These are phyloP conservation scores for Globisporangium paddicum DNA, from an alignment of 352 stramenopile species.

Conservation along the genomic window DNA sequence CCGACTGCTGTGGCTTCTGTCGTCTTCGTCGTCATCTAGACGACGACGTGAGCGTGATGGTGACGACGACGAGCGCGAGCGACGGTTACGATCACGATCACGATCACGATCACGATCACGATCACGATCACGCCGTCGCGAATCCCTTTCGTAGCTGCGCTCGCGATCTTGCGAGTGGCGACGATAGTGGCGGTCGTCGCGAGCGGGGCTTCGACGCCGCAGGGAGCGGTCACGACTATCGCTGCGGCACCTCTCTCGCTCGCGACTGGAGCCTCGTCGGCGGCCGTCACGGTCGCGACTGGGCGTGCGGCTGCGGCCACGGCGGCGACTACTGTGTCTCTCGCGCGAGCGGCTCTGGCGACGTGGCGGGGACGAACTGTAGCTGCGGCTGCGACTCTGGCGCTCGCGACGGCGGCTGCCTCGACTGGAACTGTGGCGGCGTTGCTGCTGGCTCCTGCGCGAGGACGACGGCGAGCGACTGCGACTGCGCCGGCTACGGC, in stretches of 20 bases:
- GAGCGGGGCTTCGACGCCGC: conserved; percentile 1
- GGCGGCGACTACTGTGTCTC: neutral
- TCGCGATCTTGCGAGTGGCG: neutral
- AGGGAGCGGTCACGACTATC: conserved; percentile 15
- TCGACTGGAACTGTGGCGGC: neutral
- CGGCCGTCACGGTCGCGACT: conserved; percentile 2
- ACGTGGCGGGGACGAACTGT: neutral
- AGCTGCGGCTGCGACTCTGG: conserved; percentile 12
- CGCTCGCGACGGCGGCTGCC: conserved; percentile 12
- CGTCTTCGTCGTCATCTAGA: neutral
- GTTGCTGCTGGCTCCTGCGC: neutral
- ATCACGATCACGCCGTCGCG: neutral
- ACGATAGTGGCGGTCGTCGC: conserved; percentile 1
- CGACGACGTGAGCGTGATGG: neutral
- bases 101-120: conserved; percentile 6
- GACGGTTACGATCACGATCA: neutral
- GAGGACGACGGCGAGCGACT: conserved; percentile 1
- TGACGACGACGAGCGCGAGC: neutral
- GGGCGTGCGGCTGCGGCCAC: conserved; percentile 5
- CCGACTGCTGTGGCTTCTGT: neutral
- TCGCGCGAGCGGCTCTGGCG: conserved; percentile 6
- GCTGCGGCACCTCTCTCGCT: conserved; percentile 8
- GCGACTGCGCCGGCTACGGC: conserved; percentile 2
- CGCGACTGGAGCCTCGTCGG: conserved; percentile 16
- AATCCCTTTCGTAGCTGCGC: neutral